Evolutionary conservation across 768 basidiomycete genomes (phyloP), one percentile per base, ranked within the genome.

Genomic region (Hygrophorus pudorinus): DNA sequence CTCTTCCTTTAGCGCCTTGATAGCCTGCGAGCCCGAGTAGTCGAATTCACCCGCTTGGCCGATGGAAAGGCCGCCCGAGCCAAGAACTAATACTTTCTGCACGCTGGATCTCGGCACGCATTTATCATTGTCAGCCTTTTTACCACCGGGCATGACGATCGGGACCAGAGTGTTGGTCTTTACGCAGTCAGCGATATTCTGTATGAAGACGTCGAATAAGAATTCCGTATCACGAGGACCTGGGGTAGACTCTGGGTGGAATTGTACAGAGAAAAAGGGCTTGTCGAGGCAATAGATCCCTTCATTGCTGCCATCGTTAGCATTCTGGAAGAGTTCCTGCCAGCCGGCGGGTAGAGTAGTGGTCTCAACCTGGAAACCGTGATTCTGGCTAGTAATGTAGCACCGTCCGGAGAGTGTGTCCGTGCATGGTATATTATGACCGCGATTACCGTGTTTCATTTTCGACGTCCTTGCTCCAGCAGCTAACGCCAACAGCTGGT

Each of bases 31-130:
- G 50, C 96, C 96, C 0, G 96, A 98, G 67, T 99, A 99, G 66
- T 99, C 96, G 65, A 99, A 99, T 64, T 99, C 96, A 53, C 96
- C 96, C 0, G 96, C 96, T 60, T 99, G 96, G 40, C 96, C 96
- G 52, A 99, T 99, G 9, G 93, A 97, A 14, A 99, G 70, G 51
- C 96, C 96, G 21, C 96, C 96, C 5, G 94, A 97, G 38, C 96
- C 96, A 41, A 99, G 80, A 52, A 99, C 90, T 54, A 99, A 74
- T 43, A 99, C 93, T 66, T 99, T 99, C 55, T 76, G 78, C 42
- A 96, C 90, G 49, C 83, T 74, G 46, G 74, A 75, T 49, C 79
- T 80, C 41, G 83, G 86, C 33, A 74, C 69, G 43, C 72, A 78
- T 63, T 58, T 70, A 51, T 84, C 82, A 63, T 93, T 94, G 48